Conservation (phyloP, 2,329 filamentous ascomycete genomes). For the Fusarium metavorans region DNA sequence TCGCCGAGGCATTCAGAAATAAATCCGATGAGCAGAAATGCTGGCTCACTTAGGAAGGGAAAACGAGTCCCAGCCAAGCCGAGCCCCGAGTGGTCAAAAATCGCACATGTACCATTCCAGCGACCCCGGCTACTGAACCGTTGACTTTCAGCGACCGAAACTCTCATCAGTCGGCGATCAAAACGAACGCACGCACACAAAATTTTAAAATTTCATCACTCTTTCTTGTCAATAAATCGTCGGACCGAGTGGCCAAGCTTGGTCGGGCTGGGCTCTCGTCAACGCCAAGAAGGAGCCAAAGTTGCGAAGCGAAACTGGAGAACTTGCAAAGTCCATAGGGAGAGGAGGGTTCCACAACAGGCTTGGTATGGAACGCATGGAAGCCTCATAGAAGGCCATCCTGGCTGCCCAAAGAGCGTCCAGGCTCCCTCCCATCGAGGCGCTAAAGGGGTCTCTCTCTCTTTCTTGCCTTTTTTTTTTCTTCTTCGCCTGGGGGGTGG, state of each 20-base stretch:
- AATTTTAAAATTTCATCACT: not conserved
- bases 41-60: constrained; percentile 1
- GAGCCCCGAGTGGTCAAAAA: not conserved
- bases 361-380: constrained; percentile 42
- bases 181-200: constrained; percentile 2
- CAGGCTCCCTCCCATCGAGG: constrained; percentile 21
- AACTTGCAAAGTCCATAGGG: constrained; percentile 1
- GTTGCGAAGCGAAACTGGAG: constrained; percentile 19
- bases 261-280: constrained; percentile 31
- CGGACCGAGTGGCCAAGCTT: constrained; percentile 18
- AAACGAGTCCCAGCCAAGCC: constrained; percentile 22
- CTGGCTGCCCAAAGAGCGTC: constrained; percentile 22
- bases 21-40: not conserved
- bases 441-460: constrained; percentile 5
- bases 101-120: constrained; percentile 36
- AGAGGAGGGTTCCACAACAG: constrained; percentile 28
- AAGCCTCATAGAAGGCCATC: constrained; percentile 42
- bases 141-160: constrained; percentile 35
- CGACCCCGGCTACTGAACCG: constrained; percentile 18
- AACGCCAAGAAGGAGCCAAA: constrained; percentile 30
- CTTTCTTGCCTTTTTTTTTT: not conserved
- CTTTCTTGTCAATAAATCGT: not conserved
- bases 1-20: constrained; percentile 3
- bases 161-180: constrained; percentile 12
- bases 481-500: not conserved